phyloP scores from a whole-genome alignment of 2,329 filamentous ascomycete genomes.

The Curvularia sp. region DNA sequence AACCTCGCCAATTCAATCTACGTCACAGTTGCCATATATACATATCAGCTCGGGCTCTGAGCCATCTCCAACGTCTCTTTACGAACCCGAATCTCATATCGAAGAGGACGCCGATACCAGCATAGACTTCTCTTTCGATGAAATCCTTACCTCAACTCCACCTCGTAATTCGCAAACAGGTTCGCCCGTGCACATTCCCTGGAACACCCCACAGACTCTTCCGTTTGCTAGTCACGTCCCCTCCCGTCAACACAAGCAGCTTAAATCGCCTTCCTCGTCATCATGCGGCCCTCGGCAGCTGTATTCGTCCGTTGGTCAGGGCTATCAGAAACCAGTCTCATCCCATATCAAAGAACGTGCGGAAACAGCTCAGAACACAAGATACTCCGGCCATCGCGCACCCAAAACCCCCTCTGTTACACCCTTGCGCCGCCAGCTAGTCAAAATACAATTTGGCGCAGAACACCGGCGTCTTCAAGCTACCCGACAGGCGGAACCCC shows the following conservation, averaged over 20 bases:
- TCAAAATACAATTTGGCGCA: slow-evolving; percentile 19
- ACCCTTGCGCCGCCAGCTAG: slow-evolving; percentile 22
- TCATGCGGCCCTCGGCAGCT: not conserved
- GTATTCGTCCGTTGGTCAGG: not conserved
- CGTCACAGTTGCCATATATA: not conserved
- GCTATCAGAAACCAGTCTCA: not conserved
- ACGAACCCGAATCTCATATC: not conserved
- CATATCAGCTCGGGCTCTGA: not conserved
- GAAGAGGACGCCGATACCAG: slow-evolving; percentile 16
- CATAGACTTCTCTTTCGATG: slow-evolving; percentile 29
- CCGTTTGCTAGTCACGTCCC: not conserved
- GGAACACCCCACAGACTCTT: slow-evolving; percentile 11
- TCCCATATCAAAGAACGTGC: not conserved
- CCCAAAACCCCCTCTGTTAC: slow-evolving; percentile 7
- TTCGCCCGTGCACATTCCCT: slow-evolving; percentile 12
- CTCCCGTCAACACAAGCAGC: not conserved
- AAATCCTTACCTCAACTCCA: slow-evolving; percentile 25
- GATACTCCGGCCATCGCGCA: not conserved
- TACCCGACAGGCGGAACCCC: not conserved
- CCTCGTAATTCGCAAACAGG: slow-evolving; percentile 18
- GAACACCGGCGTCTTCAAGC: slow-evolving; percentile 11
- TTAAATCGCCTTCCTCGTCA: not conserved
- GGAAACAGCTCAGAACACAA: not conserved
- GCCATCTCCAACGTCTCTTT: not conserved
- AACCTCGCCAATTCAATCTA: not conserved